Evolutionary conservation across 2,329 filamentous ascomycete genomes (phyloP).

Genomic region (Exserohilum turcica): DNA sequence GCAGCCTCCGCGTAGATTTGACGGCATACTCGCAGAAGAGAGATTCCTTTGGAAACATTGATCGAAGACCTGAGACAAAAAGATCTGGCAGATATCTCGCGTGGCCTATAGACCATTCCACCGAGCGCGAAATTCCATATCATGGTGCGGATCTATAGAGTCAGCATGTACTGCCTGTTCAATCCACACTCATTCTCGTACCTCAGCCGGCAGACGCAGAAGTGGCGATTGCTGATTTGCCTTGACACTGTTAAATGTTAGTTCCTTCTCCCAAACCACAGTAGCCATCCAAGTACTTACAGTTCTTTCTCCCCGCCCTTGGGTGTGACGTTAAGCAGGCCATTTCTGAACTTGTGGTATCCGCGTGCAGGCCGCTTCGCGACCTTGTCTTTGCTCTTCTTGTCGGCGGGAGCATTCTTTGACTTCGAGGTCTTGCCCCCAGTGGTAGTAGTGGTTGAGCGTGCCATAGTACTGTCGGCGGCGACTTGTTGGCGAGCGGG

Average conservation of each 20-base stretch:
- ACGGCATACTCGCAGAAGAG: constrained; percentile 14
- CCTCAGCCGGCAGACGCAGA: constrained; percentile 19
- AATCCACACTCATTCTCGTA: background rate
- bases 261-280: background rate
- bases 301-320: constrained; percentile 18
- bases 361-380: constrained; percentile 20
- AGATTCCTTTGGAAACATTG: background rate
- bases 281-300: constrained; percentile 2
- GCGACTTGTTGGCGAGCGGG: background rate
- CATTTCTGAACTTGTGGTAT: constrained; percentile 23
- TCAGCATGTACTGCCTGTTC: background rate
- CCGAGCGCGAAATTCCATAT: constrained; percentile 25
- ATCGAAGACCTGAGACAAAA: background rate
- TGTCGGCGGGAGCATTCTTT: background rate
- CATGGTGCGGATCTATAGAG: constrained; percentile 9
- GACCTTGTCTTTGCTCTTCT: constrained; percentile 3
- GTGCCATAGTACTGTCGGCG: constrained; percentile 3
- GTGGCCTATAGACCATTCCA: background rate
- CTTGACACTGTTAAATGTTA: constrained; percentile 10
- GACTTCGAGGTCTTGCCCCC: background rate
- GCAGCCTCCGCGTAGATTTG: constrained; percentile 21
- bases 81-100: background rate
- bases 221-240: constrained; percentile 17
- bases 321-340: constrained; percentile 19
- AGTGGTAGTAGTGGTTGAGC: background rate